Base-by-base conservation (phyloP, 2,329 filamentous ascomycete species). In the Scleromitrula shiraiana region DNA sequence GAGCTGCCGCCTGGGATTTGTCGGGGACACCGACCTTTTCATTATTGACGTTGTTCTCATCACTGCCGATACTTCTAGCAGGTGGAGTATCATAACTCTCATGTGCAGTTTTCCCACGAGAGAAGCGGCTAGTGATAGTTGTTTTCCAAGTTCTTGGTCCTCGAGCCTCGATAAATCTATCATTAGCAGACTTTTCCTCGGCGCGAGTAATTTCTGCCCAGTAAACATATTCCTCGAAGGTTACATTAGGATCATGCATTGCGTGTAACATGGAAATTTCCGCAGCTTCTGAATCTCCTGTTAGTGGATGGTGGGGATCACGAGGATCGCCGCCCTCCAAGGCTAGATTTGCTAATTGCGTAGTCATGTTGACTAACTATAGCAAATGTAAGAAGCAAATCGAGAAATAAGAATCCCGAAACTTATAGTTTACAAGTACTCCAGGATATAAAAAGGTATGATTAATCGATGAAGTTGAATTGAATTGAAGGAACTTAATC, bases 141-240 rank as follows among this genome's bases (percentile, higher is more conserved):
- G 29, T 17, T 12, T 41, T 47, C 29, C 17, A 35, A 15, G 20
- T 47, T 47, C 9, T 26, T 6, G 45, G 45, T 17, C 45, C 37
- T 19, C 41, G 45, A 22, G 30, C 24, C 26, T 9, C 8, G 15
- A 30, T 24, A 30, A 35, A 52, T 43, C 33, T 56, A 46, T 47
- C 15, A 27, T 49, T 48, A 10, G 41, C 22, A 27, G 27, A 24
- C 6, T 56, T 52, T 49, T 66, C 63, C 30, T 64, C 62, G 20
- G 53, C 53, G 17, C 64, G 57, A 6, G 63, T 65, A 33, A 56
- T 56, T 23, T 59, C 41, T 2, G 63, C 64, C 46, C 62, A 65
- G 50, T 65, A 63, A 41, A 60, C 32, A 47, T 66, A 66, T 50
- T 66, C 64, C 44, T 66, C 64, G 37, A 66, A 66, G 3, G 53